These are phyloP conservation scores for Lasiosphaeriaceae sp. DNA, from an alignment of 495 filamentous ascomycete genomes.

Conservation along the genomic window DNA sequence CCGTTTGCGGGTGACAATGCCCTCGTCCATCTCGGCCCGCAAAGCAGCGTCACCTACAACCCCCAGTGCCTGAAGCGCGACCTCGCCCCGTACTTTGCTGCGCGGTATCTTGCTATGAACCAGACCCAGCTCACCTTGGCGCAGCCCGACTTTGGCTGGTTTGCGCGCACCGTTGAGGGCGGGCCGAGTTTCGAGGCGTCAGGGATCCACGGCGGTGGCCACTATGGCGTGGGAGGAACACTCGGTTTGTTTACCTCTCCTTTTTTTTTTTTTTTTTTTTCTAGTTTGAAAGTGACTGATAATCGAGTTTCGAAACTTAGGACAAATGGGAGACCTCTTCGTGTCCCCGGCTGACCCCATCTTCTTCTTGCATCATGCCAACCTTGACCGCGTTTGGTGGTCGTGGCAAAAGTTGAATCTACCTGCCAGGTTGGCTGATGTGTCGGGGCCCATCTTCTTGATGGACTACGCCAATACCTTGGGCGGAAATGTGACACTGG, in stretches of 20 bases:
- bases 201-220: constrained; percentile 8
- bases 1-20: constrained; percentile 42
- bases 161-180: constrained; percentile 17
- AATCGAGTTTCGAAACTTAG: constrained; percentile 33
- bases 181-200: constrained; percentile 3
- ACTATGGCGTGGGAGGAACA: constrained; percentile 4
- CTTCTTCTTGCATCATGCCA: constrained; percentile 60
- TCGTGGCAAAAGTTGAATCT: constrained; percentile 54
- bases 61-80: constrained; percentile 12
- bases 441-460: constrained; percentile 24
- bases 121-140: constrained; percentile 19
- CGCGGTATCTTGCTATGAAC: constrained; percentile 16
- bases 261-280: not conserved
- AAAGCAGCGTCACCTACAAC: constrained; percentile 4
- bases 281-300: not conserved
- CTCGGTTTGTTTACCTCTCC: constrained; percentile 4
- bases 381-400: constrained; percentile 61
- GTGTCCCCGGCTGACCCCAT: constrained; percentile 44
- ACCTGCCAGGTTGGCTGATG: constrained; percentile 30
- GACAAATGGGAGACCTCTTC: constrained; percentile 32
- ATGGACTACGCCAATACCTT: constrained; percentile 24
- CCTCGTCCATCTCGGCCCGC: constrained; percentile 7
- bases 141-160: constrained; percentile 17
- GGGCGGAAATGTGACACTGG: constrained; percentile 29
- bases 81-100: constrained; percentile 24